Conservation (phyloP, 305 asterid species). For the Fraxinus greggii region DNA sequence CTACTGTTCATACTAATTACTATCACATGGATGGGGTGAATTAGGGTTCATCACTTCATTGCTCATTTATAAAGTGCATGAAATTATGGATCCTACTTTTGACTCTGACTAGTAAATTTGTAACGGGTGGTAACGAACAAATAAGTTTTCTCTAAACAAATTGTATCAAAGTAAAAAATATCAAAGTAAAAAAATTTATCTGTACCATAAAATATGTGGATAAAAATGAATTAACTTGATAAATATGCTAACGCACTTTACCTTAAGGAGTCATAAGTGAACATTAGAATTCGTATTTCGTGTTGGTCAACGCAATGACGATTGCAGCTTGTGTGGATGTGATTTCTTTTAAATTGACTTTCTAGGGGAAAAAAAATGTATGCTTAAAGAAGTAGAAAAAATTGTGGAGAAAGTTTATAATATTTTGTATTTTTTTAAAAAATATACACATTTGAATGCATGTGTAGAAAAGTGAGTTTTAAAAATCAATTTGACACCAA, state of each 20-base stretch:
- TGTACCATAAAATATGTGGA: too few relatives aligned
- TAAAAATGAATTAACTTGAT: too few relatives aligned
- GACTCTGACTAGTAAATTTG: conserved; percentile 6
- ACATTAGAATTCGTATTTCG: too few relatives aligned
- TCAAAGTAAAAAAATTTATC: neutral
- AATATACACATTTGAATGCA: too few relatives aligned
- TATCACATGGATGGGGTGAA: conserved; percentile 32
- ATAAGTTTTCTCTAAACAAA: neutral
- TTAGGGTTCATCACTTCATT: conserved; percentile 10
- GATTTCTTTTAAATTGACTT: too few relatives aligned
- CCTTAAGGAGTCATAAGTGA: neutral
- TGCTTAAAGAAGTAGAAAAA: too few relatives aligned
- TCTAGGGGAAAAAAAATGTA: too few relatives aligned
- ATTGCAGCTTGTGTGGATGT: neutral
- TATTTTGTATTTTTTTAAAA: too few relatives aligned
- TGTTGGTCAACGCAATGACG: neutral
- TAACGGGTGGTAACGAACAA: neutral
- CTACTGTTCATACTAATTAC: conserved; percentile 17
- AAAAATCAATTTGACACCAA: neutral
- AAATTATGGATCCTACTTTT: conserved; percentile 21
- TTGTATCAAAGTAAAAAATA: neutral
- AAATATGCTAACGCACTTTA: neutral
- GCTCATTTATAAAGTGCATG: conserved; percentile 22
- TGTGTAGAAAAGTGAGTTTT: neutral
- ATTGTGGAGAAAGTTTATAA: too few relatives aligned